Evolutionary conservation across 1,139 yeast genomes (phyloP), one percentile per base, ranked within the genome.

Genomic region (Magnusiomyces clavatus): DNA sequence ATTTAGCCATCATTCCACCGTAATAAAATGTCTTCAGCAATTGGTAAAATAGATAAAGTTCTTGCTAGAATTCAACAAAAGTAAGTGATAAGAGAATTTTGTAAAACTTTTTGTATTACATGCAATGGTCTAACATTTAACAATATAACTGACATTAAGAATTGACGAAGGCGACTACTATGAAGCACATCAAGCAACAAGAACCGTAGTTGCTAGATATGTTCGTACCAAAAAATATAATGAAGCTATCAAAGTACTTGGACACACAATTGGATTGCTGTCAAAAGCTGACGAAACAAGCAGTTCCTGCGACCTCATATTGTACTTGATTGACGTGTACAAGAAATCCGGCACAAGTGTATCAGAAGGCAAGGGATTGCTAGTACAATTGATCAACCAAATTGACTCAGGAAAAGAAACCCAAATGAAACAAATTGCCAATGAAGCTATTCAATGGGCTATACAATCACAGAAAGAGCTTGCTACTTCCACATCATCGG

Each of bases 181-280:
- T 64, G 98, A 92, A 65, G 97, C 97, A 0, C 96, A 90, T 64
- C 97, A 90, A 68, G 90, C 96, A 0, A 76, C 90, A 50, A 74
- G 96, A 62, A 88, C 97, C 8, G 84, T 90, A 54, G 88, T 86
- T 46, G 88, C 89, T 59, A 75, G 98, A 63, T 84, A 86, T 63
- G 83, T 86, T 47, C 81, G 87, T 58, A 67, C 82, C 37, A 79
- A 80, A 57, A 81, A 84, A 57, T 86, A 77, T 64, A 67, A 69
- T 3, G 83, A 83, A 44, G 96, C 97, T 11, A 75, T 81, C 51
- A 89, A 86, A 52, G 71, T 89, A 54, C 74, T 90, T 43, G 79
- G 78, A 61, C 81, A 82, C 60, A 89, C 92, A 43, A 77, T 94
- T 0, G 72, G 79, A 54, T 79, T 83, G 36, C 75, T 90, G 54